phyloP scores from a whole-genome alignment of 805 yeast genomes.

The Spathaspora arborariae region DNA sequence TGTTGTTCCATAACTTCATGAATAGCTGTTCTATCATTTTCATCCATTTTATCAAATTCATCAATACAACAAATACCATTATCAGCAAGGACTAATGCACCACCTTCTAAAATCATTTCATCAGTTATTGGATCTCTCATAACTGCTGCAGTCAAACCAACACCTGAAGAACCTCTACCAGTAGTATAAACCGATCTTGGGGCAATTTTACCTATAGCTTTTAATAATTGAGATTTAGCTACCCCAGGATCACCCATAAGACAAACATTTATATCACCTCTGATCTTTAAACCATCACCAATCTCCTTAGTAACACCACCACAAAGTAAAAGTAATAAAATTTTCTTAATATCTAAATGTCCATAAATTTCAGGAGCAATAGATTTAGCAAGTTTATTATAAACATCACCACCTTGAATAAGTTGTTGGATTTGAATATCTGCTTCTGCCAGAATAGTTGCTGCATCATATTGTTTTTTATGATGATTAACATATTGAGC shows the following conservation, averaged over 20 bases:
- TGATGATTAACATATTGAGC: conserved; percentile 85
- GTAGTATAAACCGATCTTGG: conserved; percentile 97
- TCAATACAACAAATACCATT: conserved; percentile 98
- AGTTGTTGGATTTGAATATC: conserved; percentile 54
- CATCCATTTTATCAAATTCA: conserved; percentile 99
- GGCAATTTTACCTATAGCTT: conserved; percentile 86
- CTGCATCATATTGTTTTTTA: conserved; percentile 76
- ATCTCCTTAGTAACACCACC: conserved; percentile 95
- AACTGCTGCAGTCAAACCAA: conserved; percentile 97
- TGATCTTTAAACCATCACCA: conserved; percentile 94
- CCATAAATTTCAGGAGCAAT: conserved; percentile 99
- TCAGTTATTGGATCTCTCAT: conserved; percentile 99
- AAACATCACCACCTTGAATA: conserved; percentile 62
- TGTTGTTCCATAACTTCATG: conserved; percentile 99
- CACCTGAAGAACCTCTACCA: conserved; percentile 98
- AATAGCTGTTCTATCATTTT: conserved; percentile 91
- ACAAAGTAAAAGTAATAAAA: conserved; percentile 74
- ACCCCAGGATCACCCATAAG: conserved; percentile 99
- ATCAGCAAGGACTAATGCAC: conserved; percentile 94
- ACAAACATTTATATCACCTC: conserved; percentile 95
- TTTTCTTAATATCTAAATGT: conserved; percentile 89
- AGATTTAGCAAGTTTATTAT: conserved; percentile 75
- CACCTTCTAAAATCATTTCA: conserved; percentile 97
- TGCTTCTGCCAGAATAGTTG: conserved; percentile 54
- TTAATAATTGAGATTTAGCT: conserved; percentile 93